Conservation (phyloP, 2,329 filamentous ascomycete genomes). For the Aspergillus texensis region DNA sequence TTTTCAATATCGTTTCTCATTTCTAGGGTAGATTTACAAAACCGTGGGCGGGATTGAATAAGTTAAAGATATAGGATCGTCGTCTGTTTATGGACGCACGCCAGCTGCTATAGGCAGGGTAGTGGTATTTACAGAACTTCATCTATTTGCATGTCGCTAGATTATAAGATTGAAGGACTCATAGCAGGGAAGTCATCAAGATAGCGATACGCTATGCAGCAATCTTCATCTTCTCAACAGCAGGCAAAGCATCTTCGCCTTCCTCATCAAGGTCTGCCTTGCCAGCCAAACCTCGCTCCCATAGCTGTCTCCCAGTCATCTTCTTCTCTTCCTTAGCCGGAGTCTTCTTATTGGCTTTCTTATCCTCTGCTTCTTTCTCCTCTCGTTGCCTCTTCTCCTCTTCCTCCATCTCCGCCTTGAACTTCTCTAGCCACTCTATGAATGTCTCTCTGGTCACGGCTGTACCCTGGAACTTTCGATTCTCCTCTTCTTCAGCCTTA, state of each 20-base stretch:
- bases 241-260: slow-evolving; percentile 63
- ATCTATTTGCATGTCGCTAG: slow-evolving; percentile 3
- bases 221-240: slow-evolving; percentile 72
- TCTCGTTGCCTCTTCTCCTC: slow-evolving; percentile 64
- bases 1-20: background rate
- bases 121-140: slow-evolving; percentile 2
- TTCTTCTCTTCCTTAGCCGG: slow-evolving; percentile 66
- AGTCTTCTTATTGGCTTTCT: slow-evolving; percentile 80
- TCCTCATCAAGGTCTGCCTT: slow-evolving; percentile 70
- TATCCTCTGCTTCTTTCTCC: slow-evolving; percentile 76
- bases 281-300: slow-evolving; percentile 71
- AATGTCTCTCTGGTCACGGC: slow-evolving; percentile 87
- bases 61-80: background rate
- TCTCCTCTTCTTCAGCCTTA: slow-evolving; percentile 82
- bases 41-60: background rate
- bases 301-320: slow-evolving; percentile 74
- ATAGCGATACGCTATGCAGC: slow-evolving; percentile 49
- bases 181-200: slow-evolving; percentile 9
- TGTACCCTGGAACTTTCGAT: slow-evolving; percentile 92
- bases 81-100: background rate
- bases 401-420: slow-evolving; percentile 80
- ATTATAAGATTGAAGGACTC: slow-evolving; percentile 3
- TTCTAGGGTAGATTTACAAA: background rate
- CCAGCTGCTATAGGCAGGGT: background rate
- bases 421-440: slow-evolving; percentile 76